phyloP scores from a whole-genome alignment of 805 yeast genomes.

The Sugiyamaella americana region DNA sequence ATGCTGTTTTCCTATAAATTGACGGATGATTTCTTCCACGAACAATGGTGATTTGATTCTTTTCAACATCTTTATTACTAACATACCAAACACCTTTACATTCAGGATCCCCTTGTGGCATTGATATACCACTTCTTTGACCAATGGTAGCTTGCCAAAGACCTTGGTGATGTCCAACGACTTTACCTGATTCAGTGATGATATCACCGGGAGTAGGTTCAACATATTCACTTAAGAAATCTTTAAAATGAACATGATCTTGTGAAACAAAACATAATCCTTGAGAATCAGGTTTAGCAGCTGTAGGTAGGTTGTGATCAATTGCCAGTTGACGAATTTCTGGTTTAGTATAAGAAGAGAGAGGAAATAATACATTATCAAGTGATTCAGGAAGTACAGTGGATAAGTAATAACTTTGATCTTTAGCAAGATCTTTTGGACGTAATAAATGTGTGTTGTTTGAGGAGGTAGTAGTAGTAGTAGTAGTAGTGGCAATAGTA shows the following conservation, averaged over 20 bases:
- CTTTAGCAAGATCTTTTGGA: slow-evolving; percentile 58
- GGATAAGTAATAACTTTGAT: slow-evolving; percentile 87
- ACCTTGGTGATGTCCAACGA: slow-evolving; percentile 81
- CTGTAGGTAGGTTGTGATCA: slow-evolving; percentile 49
- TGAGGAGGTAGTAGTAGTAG: slow-evolving; percentile 12
- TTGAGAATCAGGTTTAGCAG: slow-evolving; percentile 85
- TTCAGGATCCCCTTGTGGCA: slow-evolving; percentile 84
- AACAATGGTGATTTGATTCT: slow-evolving; percentile 76
- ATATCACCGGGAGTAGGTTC: slow-evolving; percentile 71
- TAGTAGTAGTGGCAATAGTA: background rate
- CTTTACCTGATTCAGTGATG: slow-evolving; percentile 63
- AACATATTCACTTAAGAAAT: slow-evolving; percentile 70
- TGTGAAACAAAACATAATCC: slow-evolving; percentile 88
- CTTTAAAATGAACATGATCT: slow-evolving; percentile 54
- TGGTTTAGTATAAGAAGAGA: slow-evolving; percentile 73
- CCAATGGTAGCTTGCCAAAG: slow-evolving; percentile 96
- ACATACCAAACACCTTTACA: slow-evolving; percentile 84
- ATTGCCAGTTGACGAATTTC: slow-evolving; percentile 64
- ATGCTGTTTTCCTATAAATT: slow-evolving; percentile 43
- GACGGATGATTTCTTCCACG: slow-evolving; percentile 56
- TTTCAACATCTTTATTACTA: slow-evolving; percentile 54
- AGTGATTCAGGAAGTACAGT: slow-evolving; percentile 48
- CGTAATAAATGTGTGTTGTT: slow-evolving; percentile 46
- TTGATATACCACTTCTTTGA: slow-evolving; percentile 66
- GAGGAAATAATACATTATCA: slow-evolving; percentile 59